These are phyloP conservation scores for Pichia eremophila DNA, from an alignment of 805 yeast genomes.

Conservation along the genomic window DNA sequence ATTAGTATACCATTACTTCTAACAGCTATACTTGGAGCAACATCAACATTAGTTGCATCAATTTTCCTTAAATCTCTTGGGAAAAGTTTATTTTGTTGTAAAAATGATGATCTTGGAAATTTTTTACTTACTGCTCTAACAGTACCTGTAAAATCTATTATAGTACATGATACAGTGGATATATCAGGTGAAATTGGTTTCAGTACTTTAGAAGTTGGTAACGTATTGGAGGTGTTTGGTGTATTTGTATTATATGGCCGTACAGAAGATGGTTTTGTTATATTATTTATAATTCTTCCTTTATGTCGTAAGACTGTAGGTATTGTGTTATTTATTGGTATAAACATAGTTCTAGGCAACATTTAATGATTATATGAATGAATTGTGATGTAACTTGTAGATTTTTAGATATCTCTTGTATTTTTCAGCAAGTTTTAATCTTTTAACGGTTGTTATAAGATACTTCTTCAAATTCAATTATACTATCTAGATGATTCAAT, in stretches of 20 bases:
- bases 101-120: constrained; percentile 63
- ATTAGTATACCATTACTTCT: constrained; percentile 70
- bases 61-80: constrained; percentile 85
- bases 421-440: too few relatives aligned
- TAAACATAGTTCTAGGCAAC: too few relatives aligned
- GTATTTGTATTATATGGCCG: not conserved
- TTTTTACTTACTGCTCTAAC: constrained; percentile 62
- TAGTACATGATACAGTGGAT: constrained; percentile 64
- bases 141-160: constrained; percentile 62
- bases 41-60: constrained; percentile 64
- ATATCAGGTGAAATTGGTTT: constrained; percentile 41
- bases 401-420: too few relatives aligned
- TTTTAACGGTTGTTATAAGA: too few relatives aligned
- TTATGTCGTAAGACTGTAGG: not conserved
- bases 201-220: constrained; percentile 16
- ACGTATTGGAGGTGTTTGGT: not conserved
- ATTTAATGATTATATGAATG: too few relatives aligned
- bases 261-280: not conserved
- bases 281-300: too few relatives aligned
- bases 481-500: too few relatives aligned
- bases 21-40: constrained; percentile 82
- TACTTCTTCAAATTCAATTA: too few relatives aligned
- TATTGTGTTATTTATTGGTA: too few relatives aligned
- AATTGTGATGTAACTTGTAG: too few relatives aligned
- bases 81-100: constrained; percentile 60